Base-by-base conservation (phyloP, 2,329 filamentous ascomycete genomes). In the Clarireedia sp. region DNA sequence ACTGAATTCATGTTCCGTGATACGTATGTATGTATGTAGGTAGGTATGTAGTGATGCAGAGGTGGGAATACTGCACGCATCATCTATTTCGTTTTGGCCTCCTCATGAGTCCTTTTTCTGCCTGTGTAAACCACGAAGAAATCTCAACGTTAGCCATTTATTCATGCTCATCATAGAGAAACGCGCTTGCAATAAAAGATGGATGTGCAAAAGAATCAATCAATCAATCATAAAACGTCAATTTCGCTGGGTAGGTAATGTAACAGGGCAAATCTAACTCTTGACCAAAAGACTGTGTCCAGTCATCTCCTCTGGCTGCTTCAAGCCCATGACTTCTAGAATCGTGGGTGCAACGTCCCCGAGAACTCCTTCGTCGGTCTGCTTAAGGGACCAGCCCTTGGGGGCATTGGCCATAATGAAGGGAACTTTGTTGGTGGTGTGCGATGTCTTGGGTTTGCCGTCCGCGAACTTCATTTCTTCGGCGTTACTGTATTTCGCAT, bases 401-500 rank as follows among this genome's bases (percentile, higher is more conserved):
- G 94, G 94, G 8, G 91, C 91, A 71, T 97, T 99, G 70, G 91
- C 90, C 91, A 99, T 96, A 73, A 97, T 83, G 70, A 99, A 92
- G 9, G 94, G 94, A 52, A 99, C 94, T 73, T 94, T 94, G 81
- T 99, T 99, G 63, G 87, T 91, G 46, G 94, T 99, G 79, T 99
- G 94, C 51, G 89, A 92, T 8, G 94, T 99, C 83, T 99, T 99
- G 66, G 94, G 94, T 70, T 90, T 95, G 71, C 91, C 90, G 71
- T 96, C 89, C 65, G 89, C 77, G 70, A 90, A 97, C 74, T 97
- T 87, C 94, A 99, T 99, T 78, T 99, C 94, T 77, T 99, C 94
- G 56, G 94, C 94, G 69, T 99, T 99, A 68, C 59, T 70, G 55
- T 58, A 59, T 56, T 69, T 70, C 65, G 38, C 47, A 14, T 43